These are phyloP conservation scores for Carex cristatella DNA, from an alignment of 176 grass and related monocot genomes.

Conservation along the genomic window DNA sequence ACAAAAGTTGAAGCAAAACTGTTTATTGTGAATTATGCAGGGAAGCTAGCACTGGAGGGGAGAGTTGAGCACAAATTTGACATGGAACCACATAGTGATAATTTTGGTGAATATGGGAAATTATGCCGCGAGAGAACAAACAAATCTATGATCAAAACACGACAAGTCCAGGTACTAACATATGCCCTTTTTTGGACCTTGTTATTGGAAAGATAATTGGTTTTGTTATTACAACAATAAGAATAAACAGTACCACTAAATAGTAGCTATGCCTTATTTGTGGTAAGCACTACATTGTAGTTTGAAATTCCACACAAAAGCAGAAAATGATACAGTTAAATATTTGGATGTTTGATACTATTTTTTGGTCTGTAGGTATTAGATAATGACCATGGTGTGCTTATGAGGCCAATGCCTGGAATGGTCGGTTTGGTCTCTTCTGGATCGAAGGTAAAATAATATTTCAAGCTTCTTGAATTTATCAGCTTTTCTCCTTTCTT, in stretches of 20 bases:
- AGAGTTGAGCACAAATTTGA: constrained; percentile 93
- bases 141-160: constrained; percentile 70
- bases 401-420: constrained; percentile 88
- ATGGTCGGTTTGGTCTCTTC: constrained; percentile 63
- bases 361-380: constrained; percentile 52
- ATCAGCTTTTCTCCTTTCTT: neutral
- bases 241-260: neutral
- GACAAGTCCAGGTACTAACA: constrained; percentile 71
- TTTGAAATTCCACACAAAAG: neutral
- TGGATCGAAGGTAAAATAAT: constrained; percentile 61
- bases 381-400: constrained; percentile 66
- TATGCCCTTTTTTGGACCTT: neutral
- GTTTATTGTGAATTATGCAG: constrained; percentile 30
- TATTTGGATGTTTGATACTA: neutral
- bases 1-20: neutral
- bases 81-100: constrained; percentile 86
- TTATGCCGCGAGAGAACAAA: constrained; percentile 90
- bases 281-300: neutral
- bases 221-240: neutral
- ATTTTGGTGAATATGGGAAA: constrained; percentile 77
- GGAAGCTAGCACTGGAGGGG: constrained; percentile 74
- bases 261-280: neutral
- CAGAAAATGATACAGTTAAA: constrained; percentile 5
- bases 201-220: neutral
- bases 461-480: neutral